Evolutionary conservation across 768 basidiomycete species (phyloP), one percentile per base, ranked within the genome.

Genomic region (Hebeloma cylindrosporum): DNA sequence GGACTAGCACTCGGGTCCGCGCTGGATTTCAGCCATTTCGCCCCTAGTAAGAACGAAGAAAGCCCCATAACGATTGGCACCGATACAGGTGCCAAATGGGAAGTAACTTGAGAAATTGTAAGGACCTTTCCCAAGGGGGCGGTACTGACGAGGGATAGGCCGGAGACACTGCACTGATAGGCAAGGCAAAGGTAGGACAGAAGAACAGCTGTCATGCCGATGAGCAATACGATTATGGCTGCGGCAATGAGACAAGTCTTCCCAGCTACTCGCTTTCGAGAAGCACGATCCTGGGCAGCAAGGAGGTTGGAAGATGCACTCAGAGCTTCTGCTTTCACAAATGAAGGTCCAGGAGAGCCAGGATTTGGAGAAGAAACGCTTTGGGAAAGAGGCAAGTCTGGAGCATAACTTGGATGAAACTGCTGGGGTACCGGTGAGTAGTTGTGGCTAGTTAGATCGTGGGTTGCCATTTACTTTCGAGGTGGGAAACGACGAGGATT

Each of bases 1-100:
- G 8, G 30, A 31, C 40, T 31, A 9, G 16, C 40, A 16, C 42
- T 43, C n/a, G 42, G n/a, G 4, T 22, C 7, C 3, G 25, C 2
- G 14, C 40, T 42, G 10, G 40, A 42, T 7, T 22, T 30, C 26
- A 45, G 34, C 43, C 43, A 45, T 7, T 27, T 45, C 16, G 35
- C 43, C 11, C 35, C 26, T n/a, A 45, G 35, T 27, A 45, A 29
- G 43, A 37, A 45, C 8, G 43, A 45, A 5, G 38, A 29, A 25
- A 45, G 36, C 18, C 35, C 35, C 43, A 45, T 45, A 3, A 45
- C 27, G 14, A 45, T 36, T 8, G 43, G 43, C 18, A 45, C 43
- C 6, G 43, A 45, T 16, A 45, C 4, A 6, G 43, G 43, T 8
- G 43, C 43, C 10, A 45, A 34, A 28, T 37, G 43, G 14, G 31